phyloP scores from a whole-genome alignment of 495 filamentous ascomycete species.

The Penicillium crystallinum region DNA sequence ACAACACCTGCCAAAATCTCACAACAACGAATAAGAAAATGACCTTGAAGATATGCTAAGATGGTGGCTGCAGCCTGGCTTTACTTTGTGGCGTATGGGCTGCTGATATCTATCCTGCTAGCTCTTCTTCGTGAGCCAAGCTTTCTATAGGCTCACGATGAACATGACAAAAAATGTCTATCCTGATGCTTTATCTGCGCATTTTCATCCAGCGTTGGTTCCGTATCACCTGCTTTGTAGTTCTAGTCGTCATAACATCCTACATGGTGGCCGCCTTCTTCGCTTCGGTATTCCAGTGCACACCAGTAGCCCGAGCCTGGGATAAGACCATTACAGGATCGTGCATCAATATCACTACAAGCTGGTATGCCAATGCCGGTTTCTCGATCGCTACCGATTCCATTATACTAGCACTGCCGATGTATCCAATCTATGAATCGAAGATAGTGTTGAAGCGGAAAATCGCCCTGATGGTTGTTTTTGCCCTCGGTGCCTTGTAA shows the following conservation, averaged over 20 bases:
- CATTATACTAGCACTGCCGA: no score
- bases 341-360: constrained; percentile 36
- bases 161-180: constrained; percentile 33
- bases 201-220: constrained; percentile 27
- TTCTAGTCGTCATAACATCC: constrained; percentile 17
- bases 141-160: constrained; percentile 35
- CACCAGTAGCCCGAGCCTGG: constrained; percentile 36
- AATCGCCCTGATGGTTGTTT: no score
- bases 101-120: background rate
- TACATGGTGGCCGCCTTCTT: constrained; percentile 38
- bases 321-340: constrained; percentile 22
- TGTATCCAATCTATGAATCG: no score
- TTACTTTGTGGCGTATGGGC: no score
- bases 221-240: constrained; percentile 9
- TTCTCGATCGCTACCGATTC: no score
- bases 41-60: no score
- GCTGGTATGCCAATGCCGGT: constrained; percentile 18
- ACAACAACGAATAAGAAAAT: background rate
- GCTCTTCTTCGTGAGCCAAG: constrained; percentile 24
- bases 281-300: constrained; percentile 42
- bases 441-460: no score
- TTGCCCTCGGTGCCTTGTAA: no score
- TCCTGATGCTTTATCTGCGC: constrained; percentile 37
- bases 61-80: no score
- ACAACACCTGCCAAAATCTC: constrained; percentile 10